phyloP scores from a whole-genome alignment of 2,329 filamentous ascomycete species.

The Karstenula rhodostoma region DNA sequence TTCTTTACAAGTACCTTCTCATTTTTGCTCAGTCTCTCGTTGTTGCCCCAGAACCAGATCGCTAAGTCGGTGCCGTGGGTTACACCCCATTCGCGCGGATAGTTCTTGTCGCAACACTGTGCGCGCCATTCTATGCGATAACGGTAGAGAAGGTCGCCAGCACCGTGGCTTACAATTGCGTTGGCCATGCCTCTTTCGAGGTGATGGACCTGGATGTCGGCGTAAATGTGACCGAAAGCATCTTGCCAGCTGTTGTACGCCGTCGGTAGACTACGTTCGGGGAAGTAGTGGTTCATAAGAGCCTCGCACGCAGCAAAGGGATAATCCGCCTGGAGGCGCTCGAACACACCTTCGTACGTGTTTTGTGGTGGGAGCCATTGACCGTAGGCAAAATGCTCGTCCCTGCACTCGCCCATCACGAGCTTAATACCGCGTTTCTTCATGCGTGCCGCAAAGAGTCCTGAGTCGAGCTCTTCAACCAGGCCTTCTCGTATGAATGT shows the following conservation, averaged over 20 bases:
- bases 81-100: slow-evolving; percentile 60
- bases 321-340: slow-evolving; percentile 63
- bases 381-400: slow-evolving; percentile 63
- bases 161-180: slow-evolving; percentile 53
- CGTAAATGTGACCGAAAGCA: slow-evolving; percentile 63
- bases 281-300: slow-evolving; percentile 57
- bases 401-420: slow-evolving; percentile 63
- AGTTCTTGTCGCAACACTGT: slow-evolving; percentile 52
- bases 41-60: slow-evolving; percentile 66
- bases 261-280: slow-evolving; percentile 47
- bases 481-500: slow-evolving; percentile 56
- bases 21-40: slow-evolving; percentile 47
- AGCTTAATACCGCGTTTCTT: slow-evolving; percentile 57
- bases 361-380: slow-evolving; percentile 57
- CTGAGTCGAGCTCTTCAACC: slow-evolving; percentile 58
- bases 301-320: slow-evolving; percentile 53
- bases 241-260: slow-evolving; percentile 58
- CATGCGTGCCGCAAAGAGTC: slow-evolving; percentile 57
- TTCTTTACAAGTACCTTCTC: slow-evolving; percentile 55
- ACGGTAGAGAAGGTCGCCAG: slow-evolving; percentile 57
- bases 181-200: slow-evolving; percentile 61
- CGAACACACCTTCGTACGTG: slow-evolving; percentile 53
- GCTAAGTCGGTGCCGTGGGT: slow-evolving; percentile 63
- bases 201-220: slow-evolving; percentile 64
- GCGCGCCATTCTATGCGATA: slow-evolving; percentile 65